These are phyloP conservation scores for Eimeria falciformis DNA, from an alignment of 169 alveolate genomes.

Conservation along the genomic window DNA sequence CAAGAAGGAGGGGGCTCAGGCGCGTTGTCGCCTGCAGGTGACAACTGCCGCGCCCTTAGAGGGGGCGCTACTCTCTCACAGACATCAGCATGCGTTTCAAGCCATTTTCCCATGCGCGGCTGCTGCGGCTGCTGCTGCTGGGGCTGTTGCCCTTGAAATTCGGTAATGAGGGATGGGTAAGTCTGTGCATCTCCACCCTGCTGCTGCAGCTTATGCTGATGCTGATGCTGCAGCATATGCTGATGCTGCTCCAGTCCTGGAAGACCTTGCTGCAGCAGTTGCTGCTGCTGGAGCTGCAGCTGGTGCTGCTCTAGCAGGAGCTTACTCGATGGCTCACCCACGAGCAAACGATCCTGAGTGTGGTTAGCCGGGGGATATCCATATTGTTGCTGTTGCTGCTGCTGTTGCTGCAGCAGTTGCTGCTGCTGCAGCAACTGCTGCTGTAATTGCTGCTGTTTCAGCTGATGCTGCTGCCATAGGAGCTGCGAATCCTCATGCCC, in stretches of 20 bases:
- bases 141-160: not conserved
- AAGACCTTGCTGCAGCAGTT: not conserved
- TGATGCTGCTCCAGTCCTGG: not conserved
- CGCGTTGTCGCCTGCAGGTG: conserved; percentile 7
- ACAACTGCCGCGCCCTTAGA: conserved; percentile 39
- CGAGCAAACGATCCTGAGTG: conserved; percentile 7
- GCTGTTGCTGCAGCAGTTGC: conserved; percentile 32
- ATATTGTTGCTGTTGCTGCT: conserved; percentile 36
- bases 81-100: not conserved
- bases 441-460: conserved; percentile 17
- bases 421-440: conserved; percentile 26
- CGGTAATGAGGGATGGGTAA: not conserved
- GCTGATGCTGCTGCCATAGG: conserved; percentile 52
- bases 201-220: conserved; percentile 7
- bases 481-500: not conserved
- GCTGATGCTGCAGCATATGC: conserved; percentile 35
- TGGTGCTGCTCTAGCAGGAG: conserved; percentile 44
- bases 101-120: not conserved
- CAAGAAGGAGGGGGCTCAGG: not conserved
- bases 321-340: not conserved
- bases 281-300: conserved; percentile 38
- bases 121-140: conserved; percentile 49
- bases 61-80: conserved; percentile 45
- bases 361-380: no score
- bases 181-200: no score